These are phyloP conservation scores for Aureobasidium leucospermi DNA, from an alignment of 2,329 filamentous ascomycete species.

Conservation along the genomic window DNA sequence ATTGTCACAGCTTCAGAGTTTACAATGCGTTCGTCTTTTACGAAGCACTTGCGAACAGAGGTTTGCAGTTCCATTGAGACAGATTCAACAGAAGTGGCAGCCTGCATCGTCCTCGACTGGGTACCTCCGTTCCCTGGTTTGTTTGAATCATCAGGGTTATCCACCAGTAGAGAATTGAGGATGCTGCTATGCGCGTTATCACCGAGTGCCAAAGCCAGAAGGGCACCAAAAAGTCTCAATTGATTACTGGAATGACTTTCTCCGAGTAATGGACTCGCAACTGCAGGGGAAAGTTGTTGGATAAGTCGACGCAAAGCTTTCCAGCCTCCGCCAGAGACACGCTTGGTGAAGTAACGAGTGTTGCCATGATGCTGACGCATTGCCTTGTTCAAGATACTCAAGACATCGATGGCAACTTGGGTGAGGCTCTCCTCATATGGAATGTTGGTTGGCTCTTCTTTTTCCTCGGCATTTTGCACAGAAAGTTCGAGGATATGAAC, in stretches of 20 bases:
- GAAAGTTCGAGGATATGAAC: constrained; percentile 55
- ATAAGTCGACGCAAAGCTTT: constrained; percentile 65
- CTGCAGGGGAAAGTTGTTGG: constrained; percentile 14
- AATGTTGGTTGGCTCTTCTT: not conserved
- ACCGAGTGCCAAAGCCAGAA: constrained; percentile 73
- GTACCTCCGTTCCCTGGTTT: not conserved
- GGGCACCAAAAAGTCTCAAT: constrained; percentile 42
- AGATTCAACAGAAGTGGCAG: not conserved
- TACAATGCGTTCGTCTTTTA: not conserved
- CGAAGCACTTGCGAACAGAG: not conserved
- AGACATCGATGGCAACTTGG: constrained; percentile 32
- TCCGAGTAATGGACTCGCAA: not conserved
- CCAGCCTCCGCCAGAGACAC: constrained; percentile 73
- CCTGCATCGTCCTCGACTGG: too few relatives aligned
- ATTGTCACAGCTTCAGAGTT: constrained; percentile 1
- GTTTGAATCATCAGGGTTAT: not conserved
- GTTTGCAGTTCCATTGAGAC: not conserved
- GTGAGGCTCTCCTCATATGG: not conserved
- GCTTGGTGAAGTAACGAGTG: constrained; percentile 72
- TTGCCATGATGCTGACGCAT: constrained; percentile 79
- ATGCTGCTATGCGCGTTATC: constrained; percentile 42
- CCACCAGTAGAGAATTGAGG: not conserved
- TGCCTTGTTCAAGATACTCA: constrained; percentile 66
- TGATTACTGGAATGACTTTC: not conserved
- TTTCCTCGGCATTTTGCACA: not conserved